Evolutionary conservation across 257 asterid species (phyloP).

Genomic region (Plantago major): DNA sequence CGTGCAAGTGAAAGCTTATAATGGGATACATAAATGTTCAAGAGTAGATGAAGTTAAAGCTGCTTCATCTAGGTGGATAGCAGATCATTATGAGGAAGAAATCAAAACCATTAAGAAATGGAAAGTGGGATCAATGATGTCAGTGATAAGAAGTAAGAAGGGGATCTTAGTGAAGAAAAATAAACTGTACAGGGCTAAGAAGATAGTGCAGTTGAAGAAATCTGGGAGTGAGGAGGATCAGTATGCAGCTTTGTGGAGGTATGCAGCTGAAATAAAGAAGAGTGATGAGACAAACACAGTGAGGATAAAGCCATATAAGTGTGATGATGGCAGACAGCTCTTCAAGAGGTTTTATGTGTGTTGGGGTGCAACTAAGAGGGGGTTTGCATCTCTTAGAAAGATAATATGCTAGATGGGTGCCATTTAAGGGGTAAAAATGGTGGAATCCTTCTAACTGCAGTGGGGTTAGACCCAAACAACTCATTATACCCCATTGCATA

Average conservation of each 20-base stretch:
- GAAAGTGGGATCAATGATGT: not conserved
- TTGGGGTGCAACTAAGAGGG: too few relatives aligned
- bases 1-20: not conserved
- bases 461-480: not conserved
- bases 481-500: not conserved
- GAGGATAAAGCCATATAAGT: too few relatives aligned
- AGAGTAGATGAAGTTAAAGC: not conserved
- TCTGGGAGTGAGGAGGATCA: not conserved
- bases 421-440: not conserved
- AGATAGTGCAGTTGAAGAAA: not conserved
- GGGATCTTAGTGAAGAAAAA: not conserved
- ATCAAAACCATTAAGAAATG: not conserved
- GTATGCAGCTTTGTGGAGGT: not conserved
- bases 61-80: not conserved
- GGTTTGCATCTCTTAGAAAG: too few relatives aligned
- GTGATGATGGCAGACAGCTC: too few relatives aligned
- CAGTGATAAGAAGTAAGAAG: not conserved
- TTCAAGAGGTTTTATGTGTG: too few relatives aligned
- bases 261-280: not conserved
- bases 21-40: not conserved
- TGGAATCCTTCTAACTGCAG: not conserved
- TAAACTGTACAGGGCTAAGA: conserved; percentile 9
- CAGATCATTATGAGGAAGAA: not conserved
- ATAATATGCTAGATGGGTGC: not conserved
- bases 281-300: not conserved